Percentiles rank a stretch among this genome's conserved stretches.
Conservation (phyloP, 352 stramenopile species). For the Pythium chondricola region DNA sequence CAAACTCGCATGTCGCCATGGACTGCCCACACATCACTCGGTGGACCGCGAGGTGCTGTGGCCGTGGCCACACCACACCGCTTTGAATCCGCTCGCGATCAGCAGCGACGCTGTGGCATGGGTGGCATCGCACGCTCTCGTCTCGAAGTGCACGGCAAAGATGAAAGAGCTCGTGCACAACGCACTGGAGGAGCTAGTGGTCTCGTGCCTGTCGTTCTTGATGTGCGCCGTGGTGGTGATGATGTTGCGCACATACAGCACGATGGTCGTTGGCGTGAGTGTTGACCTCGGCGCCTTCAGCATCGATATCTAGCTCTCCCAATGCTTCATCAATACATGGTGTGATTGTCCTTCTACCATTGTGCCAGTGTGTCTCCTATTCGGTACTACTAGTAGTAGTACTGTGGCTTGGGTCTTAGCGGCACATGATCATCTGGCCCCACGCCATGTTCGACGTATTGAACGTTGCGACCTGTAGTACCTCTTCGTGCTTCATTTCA, state of each 20-base stretch:
- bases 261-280: constrained; percentile 20
- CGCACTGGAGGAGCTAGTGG: constrained; percentile 19
- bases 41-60: not conserved
- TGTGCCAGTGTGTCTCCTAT: too few species aligned
- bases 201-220: constrained; percentile 21
- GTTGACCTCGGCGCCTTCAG: constrained; percentile 23
- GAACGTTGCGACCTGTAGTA: constrained; percentile 13
- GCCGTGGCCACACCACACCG: constrained; percentile 8
- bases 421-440: constrained; percentile 22
- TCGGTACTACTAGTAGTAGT: too few species aligned
- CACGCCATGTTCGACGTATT: constrained; percentile 19
- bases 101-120: too few species aligned
- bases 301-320: constrained; percentile 20
- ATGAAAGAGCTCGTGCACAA: constrained; percentile 8
- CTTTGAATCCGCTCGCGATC: constrained; percentile 2
- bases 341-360: too few species aligned
- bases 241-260: constrained; percentile 19
- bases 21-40: not conserved
- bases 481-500: constrained; percentile 20
- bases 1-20: constrained; percentile 4
- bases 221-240: constrained; percentile 15
- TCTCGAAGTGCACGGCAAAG: not conserved
- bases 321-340: too few species aligned
- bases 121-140: constrained; percentile 5
- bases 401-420: constrained; percentile 13